A percentile compares a stretch with the other conserved stretches of the same genome.
Conservation (phyloP, 768 basidiomycete species). For the Naganishia antarctica region DNA sequence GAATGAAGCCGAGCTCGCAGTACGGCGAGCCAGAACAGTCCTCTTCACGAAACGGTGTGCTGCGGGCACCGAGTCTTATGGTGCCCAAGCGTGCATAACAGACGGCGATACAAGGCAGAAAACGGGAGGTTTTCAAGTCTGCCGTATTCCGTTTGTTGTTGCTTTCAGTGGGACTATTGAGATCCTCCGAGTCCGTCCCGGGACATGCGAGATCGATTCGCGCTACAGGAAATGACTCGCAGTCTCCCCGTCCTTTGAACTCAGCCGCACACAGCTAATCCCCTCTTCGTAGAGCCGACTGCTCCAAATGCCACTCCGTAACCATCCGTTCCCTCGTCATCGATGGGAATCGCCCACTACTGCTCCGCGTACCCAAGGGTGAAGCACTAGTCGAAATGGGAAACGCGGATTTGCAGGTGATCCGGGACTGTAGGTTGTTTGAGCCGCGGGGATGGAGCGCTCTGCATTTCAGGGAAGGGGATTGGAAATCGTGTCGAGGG, state of each 20-base stretch:
- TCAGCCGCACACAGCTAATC: not conserved
- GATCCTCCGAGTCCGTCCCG: no score
- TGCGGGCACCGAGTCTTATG: no score
- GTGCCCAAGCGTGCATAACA: no score
- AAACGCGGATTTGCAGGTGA: constrained; percentile 44
- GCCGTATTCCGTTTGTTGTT: no score
- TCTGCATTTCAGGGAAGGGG: constrained; percentile 49
- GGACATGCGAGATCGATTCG: not conserved
- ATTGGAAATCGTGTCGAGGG: constrained; percentile 45
- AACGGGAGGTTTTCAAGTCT: no score
- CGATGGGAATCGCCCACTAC: constrained; percentile 47
- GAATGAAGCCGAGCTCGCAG: no score
- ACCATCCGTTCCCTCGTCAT: constrained; percentile 43
- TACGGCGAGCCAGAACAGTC: no score
- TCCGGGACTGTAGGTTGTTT: constrained; percentile 46
- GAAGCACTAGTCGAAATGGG: constrained; percentile 47
- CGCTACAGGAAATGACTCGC: no score
- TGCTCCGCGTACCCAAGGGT: constrained; percentile 44
- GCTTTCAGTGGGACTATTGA: no score
- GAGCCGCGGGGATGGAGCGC: constrained; percentile 51
- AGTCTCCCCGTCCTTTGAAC: no score
- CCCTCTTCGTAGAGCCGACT: constrained; percentile 46
- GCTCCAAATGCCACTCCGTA: constrained; percentile 37
- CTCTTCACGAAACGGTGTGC: no score
- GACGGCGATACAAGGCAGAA: no score